These are phyloP conservation scores for Hydrangea macrophylla DNA, from an alignment of 148 eudicot species.

Conservation along the genomic window DNA sequence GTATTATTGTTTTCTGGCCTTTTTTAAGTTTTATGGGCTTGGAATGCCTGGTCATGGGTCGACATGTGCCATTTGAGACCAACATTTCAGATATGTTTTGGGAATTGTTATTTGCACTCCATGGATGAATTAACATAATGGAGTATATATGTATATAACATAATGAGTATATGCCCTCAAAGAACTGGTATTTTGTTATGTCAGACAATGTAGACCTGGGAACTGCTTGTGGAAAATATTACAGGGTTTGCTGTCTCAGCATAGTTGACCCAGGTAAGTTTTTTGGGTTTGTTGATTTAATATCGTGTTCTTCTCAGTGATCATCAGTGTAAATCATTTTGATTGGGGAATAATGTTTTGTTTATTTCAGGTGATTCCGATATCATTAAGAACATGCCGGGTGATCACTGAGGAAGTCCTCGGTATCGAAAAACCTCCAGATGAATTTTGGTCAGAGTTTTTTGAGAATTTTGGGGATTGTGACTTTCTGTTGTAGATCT, in stretches of 20 bases:
- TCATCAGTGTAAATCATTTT: not conserved
- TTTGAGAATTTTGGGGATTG: not conserved
- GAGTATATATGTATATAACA: not conserved
- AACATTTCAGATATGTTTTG: too few species aligned
- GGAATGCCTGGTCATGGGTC: too few species aligned
- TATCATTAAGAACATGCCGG: slow-evolving; percentile 63
- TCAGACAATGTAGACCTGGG: slow-evolving; percentile 69
- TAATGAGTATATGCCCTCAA: too few species aligned
- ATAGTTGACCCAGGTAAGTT: slow-evolving; percentile 46
- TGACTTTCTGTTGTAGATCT: not conserved
- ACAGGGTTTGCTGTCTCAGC: slow-evolving; percentile 65
- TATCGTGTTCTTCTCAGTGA: not conserved
- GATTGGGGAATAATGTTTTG: not conserved
- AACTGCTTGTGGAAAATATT: slow-evolving; percentile 71
- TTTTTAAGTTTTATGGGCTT: too few species aligned
- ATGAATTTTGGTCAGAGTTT: not conserved
- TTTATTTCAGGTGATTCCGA: slow-evolving; percentile 53
- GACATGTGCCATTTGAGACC: too few species aligned
- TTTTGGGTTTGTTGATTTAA: not conserved
- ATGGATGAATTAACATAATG: too few species aligned
- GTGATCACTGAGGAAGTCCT: slow-evolving; percentile 30
- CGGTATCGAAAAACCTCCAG: not conserved
- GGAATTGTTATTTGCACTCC: too few species aligned
- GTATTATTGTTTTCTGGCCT: too few species aligned
- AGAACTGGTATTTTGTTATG: not conserved